Percentiles rank a stretch among this genome's conserved stretches.
Conservation (phyloP, 1,139 yeast genomes). For the Yamadazyma songkhlaensis region DNA sequence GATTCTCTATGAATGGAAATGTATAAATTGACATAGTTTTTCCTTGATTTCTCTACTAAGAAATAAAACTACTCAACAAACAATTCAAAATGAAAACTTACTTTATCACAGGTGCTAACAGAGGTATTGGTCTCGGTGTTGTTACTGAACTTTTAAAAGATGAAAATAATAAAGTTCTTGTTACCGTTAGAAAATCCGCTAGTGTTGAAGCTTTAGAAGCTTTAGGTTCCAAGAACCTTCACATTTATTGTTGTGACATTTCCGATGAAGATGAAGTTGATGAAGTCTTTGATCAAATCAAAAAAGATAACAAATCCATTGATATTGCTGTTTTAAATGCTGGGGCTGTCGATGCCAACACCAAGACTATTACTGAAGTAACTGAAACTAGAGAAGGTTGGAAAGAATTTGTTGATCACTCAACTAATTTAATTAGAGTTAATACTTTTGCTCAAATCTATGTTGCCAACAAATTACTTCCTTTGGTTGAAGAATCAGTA, state of each 20-base stretch:
- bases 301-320: slow-evolving; percentile 10
- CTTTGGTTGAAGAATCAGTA: slow-evolving; percentile 19
- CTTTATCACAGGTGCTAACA: no score
- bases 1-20: no score
- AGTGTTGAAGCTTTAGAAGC: slow-evolving; percentile 1
- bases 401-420: slow-evolving; percentile 10
- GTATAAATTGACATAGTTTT: no score
- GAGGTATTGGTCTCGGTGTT: slow-evolving; percentile 1
- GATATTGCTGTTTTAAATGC: slow-evolving; percentile 16
- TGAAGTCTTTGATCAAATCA: slow-evolving; percentile 11
- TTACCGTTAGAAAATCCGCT: slow-evolving; percentile 5
- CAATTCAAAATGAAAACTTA: no score
- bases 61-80: no score
- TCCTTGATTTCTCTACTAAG: no score
- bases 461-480: slow-evolving; percentile 21
- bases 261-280: neutral
- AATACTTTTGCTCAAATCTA: slow-evolving; percentile 26
- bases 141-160: slow-evolving; percentile 11
- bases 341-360: slow-evolving; percentile 1
- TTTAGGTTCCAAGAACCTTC: neutral
- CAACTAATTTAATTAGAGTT: slow-evolving; percentile 11
- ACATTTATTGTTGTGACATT: slow-evolving; percentile 3
- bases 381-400: neutral
- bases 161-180: slow-evolving; percentile 20
- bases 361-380: neutral